These are phyloP conservation scores for Arthrinium phaeospermum DNA, from an alignment of 2,329 filamentous ascomycete species.

Conservation along the genomic window DNA sequence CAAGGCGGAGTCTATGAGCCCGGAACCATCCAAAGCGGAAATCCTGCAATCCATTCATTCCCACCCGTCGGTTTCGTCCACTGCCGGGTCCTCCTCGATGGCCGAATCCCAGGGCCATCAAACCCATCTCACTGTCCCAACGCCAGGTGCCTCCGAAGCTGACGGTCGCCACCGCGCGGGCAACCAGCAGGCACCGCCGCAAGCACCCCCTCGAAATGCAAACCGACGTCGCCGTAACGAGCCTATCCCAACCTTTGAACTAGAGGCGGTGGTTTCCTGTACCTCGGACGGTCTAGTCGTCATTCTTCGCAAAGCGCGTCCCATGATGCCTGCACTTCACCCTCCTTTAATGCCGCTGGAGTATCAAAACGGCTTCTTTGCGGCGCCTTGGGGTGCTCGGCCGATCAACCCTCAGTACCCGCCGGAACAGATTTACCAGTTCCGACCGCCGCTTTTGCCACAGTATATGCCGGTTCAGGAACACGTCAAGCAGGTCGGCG, in stretches of 20 bases:
- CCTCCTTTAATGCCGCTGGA: slow-evolving; percentile 54
- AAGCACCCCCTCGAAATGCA: slow-evolving; percentile 31
- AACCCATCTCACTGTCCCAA: slow-evolving; percentile 20
- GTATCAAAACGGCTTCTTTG: slow-evolving; percentile 71
- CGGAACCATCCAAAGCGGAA: slow-evolving; percentile 41
- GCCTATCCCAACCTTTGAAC: slow-evolving; percentile 61
- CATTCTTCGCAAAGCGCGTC: slow-evolving; percentile 75
- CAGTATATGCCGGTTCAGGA: slow-evolving; percentile 52
- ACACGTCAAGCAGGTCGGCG: slow-evolving; percentile 52
- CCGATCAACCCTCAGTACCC: slow-evolving; percentile 60
- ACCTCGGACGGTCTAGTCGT: slow-evolving; percentile 88
- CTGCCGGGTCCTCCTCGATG: neutral
- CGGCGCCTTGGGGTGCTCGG: slow-evolving; percentile 78
- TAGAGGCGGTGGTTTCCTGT: slow-evolving; percentile 91
- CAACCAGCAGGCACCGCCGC: slow-evolving; percentile 21
- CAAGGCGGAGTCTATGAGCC: slow-evolving; percentile 43
- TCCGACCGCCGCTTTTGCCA: slow-evolving; percentile 48
- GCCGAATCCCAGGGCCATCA: slow-evolving; percentile 19
- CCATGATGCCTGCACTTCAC: slow-evolving; percentile 66
- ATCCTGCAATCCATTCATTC: slow-evolving; percentile 15
- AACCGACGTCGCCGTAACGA: slow-evolving; percentile 33
- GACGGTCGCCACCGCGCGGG: neutral
- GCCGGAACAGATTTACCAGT: slow-evolving; percentile 50
- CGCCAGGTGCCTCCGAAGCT: neutral
- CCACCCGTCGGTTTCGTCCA: neutral